Evolutionary conservation across 129 eudicot genomes (phyloP).

Genomic region (Ambrosia artemisiifolia): DNA sequence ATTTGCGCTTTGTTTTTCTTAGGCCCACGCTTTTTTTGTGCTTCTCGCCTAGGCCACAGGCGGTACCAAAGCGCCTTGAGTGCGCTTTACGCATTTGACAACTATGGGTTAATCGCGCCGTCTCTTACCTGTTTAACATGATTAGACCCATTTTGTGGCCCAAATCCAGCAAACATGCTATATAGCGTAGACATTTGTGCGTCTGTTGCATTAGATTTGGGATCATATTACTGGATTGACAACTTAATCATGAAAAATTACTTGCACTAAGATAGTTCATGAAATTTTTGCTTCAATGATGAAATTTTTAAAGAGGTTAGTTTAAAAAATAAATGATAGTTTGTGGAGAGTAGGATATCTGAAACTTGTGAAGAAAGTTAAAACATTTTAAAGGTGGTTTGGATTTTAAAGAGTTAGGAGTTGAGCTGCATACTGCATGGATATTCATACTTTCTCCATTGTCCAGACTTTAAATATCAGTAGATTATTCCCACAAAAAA

Average conservation of each 20-base stretch:
- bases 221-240: not conserved
- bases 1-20: too few relatives aligned
- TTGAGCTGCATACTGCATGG: not conserved
- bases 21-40: too few relatives aligned
- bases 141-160: too few relatives aligned
- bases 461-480: constrained; percentile 1
- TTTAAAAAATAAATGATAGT: not conserved
- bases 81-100: too few relatives aligned
- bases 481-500: not conserved
- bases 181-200: not conserved
- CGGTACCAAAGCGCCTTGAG: too few relatives aligned
- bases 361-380: constrained; percentile 7
- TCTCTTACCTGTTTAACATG: too few relatives aligned
- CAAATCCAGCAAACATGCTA: too few relatives aligned
- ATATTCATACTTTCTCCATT: not conserved
- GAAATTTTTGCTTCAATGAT: not conserved
- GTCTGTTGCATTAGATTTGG: not conserved
- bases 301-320: not conserved
- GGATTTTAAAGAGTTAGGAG: not conserved
- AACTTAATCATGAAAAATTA: not conserved
- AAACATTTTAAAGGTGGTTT: not conserved
- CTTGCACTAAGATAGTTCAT: not conserved
- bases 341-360: not conserved
- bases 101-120: too few relatives aligned
- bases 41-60: too few relatives aligned